A percentile compares a stretch with the other conserved stretches of the same genome.
Evolutionary conservation across 108 stramenopile species (phyloP).

Genomic region (Pseudonitzschia pungens): DNA sequence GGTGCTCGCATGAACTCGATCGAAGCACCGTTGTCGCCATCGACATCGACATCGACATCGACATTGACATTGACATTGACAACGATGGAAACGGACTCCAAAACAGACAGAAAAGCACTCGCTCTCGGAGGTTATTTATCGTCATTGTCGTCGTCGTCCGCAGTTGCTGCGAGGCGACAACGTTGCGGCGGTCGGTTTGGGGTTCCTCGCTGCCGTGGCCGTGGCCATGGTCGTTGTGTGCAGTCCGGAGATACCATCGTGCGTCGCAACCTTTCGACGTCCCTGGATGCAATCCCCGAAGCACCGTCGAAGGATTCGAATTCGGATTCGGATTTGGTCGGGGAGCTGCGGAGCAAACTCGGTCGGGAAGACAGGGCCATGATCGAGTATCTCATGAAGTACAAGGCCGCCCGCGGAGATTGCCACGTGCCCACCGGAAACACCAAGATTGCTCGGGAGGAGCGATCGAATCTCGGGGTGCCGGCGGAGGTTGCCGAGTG

Average conservation of each 20-base stretch:
- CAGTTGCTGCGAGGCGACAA: too few species aligned
- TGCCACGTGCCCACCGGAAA: constrained; percentile 41
- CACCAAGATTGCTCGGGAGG: neutral
- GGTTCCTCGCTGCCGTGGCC: too few species aligned
- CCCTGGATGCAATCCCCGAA: neutral
- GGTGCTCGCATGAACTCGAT: too few species aligned
- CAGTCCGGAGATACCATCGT: neutral
- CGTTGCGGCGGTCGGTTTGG: too few species aligned
- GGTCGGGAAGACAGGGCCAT: constrained; percentile 21
- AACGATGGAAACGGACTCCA: too few species aligned
- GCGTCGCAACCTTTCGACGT: constrained; percentile 1
- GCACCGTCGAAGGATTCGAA: neutral
- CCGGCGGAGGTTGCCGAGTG: constrained; percentile 26
- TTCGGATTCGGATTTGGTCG: neutral
- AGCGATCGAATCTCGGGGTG: constrained; percentile 22
- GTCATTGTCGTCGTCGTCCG: too few species aligned
- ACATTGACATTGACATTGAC: too few species aligned
- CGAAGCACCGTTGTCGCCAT: too few species aligned
- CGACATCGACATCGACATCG: too few species aligned
- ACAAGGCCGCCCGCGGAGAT: constrained; percentile 35
- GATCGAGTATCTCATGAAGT: constrained; percentile 29
- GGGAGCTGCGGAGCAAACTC: neutral
- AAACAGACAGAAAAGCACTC: too few species aligned
- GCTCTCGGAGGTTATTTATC: too few species aligned
- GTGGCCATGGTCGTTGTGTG: neutral